Evolutionary conservation across 192 early-diverging fungal species (phyloP), one percentile per base, ranked within the genome.

Genomic region (Gamsiella multidivaricata): DNA sequence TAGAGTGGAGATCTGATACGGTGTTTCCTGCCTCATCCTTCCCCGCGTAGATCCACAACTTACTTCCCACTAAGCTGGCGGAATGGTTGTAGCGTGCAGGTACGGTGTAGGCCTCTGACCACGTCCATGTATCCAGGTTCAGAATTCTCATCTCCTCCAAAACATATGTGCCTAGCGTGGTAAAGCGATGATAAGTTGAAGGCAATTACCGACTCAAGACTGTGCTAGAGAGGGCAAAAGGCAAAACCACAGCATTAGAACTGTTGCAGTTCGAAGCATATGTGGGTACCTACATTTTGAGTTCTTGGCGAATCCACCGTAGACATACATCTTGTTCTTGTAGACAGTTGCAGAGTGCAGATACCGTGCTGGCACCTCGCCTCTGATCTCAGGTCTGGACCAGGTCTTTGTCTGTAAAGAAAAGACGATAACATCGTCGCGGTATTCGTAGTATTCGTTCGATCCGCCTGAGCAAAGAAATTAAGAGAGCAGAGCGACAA

Each of bases 31-130:
- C 65, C 28, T 84, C 83, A 20, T 87, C 83, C 53, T 88, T 82
- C 9, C 88, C 88, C 31, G 83, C 88, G 46, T 85, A 90, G 10
- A 90, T 83, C 68, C 88, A 90, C 22, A 90, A 74, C 34, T 86
- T 85, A n/a, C 72, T 58, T 9, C 67, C 79, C 32, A 88, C 82
- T 10, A 90, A 51, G 11, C 79, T 84, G 10, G 86, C 82, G 2
- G 84, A 89, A 65, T 90, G 88, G 50, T 84, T 83, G 36, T 86
- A 82, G 5, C 88, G 73, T 23, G 80, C 82, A 18, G 84, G 83
- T 25, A 88, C 80, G 0, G 62, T 59, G 42, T 83, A 60, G 26
- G 82, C 80, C 18, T 72, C 62, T 26, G 74, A 74, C 88, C 88
- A 90, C 11, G 73, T 79, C 63, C 87, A 82, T 29, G 86, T 88